phyloP scores from a whole-genome alignment of 2,329 filamentous ascomycete genomes.

The Talaromyces sp. region DNA sequence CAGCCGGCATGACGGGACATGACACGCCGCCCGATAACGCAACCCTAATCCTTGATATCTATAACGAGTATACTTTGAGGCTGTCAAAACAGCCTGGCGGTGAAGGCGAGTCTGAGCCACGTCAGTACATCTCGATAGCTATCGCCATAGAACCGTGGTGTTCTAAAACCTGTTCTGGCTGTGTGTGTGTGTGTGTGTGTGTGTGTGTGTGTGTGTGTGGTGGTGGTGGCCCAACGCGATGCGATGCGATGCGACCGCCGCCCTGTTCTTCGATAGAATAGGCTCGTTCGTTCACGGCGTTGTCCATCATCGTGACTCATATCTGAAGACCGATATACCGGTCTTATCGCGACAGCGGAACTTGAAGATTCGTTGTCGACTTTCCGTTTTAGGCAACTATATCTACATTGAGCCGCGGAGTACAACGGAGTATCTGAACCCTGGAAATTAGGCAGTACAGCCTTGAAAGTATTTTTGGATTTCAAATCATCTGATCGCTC shows the following conservation, averaged over 20 bases:
- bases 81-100: background rate
- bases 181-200: no score
- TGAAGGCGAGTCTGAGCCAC: background rate
- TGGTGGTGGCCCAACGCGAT: conserved; percentile 2
- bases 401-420: background rate
- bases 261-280: background rate
- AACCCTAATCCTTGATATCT: background rate
- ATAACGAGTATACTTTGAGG: background rate
- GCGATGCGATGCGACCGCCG: background rate
- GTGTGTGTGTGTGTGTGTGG: no score
- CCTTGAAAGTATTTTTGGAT: background rate
- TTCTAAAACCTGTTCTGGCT: background rate
- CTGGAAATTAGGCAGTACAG: background rate
- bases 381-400: background rate
- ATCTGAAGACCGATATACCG: background rate
- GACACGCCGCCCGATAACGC: background rate
- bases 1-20: background rate
- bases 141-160: no score
- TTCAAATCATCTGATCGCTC: background rate
- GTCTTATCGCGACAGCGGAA: background rate
- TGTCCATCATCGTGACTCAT: background rate
- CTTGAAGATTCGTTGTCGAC: background rate
- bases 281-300: background rate
- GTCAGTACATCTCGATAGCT: background rate
- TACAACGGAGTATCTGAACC: background rate